These are phyloP conservation scores for Pythium aphanidermatum DNA, from an alignment of 352 stramenopile genomes.

Conservation along the genomic window DNA sequence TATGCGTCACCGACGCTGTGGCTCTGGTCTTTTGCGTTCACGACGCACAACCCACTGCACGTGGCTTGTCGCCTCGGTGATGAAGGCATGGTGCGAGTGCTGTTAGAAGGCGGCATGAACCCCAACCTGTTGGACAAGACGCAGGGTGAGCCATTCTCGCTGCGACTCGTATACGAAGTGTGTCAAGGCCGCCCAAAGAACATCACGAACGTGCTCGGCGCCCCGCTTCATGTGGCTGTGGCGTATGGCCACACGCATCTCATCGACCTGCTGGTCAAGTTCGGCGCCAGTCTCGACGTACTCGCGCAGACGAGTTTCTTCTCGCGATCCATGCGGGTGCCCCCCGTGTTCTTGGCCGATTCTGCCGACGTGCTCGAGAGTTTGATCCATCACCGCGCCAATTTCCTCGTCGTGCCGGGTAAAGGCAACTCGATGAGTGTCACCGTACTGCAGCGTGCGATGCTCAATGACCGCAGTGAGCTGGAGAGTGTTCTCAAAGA, in stretches of 20 bases:
- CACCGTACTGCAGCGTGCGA: constrained; percentile 64
- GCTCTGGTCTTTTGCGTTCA: constrained; percentile 61
- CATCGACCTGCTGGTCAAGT: constrained; percentile 51
- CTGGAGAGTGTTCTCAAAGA: constrained; percentile 54
- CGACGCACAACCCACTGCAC: constrained; percentile 66
- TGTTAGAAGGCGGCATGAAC: constrained; percentile 58
- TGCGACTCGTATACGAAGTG: constrained; percentile 63
- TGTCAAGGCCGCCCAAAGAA: constrained; percentile 58
- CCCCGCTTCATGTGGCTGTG: constrained; percentile 67
- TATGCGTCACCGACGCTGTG: constrained; percentile 60
- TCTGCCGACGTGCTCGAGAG: constrained; percentile 59
- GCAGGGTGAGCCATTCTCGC: constrained; percentile 42
- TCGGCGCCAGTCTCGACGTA: constrained; percentile 54
- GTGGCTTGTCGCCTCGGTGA: constrained; percentile 60
- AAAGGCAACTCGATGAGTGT: constrained; percentile 56
- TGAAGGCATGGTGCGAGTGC: constrained; percentile 40
- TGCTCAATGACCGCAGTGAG: constrained; percentile 51
- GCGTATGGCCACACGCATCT: constrained; percentile 54
- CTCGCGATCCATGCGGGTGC: constrained; percentile 55
- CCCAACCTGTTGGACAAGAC: constrained; percentile 81
- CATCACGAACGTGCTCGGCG: constrained; percentile 55
- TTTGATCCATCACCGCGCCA: constrained; percentile 57
- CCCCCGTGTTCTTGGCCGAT: constrained; percentile 69
- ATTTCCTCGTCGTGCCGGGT: constrained; percentile 60
- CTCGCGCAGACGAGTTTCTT: constrained; percentile 63